Percentiles rank a stretch among this genome's conserved stretches.
phyloP scores from a whole-genome alignment of 75 land plant genomes.

The Azolla pinnata region DNA sequence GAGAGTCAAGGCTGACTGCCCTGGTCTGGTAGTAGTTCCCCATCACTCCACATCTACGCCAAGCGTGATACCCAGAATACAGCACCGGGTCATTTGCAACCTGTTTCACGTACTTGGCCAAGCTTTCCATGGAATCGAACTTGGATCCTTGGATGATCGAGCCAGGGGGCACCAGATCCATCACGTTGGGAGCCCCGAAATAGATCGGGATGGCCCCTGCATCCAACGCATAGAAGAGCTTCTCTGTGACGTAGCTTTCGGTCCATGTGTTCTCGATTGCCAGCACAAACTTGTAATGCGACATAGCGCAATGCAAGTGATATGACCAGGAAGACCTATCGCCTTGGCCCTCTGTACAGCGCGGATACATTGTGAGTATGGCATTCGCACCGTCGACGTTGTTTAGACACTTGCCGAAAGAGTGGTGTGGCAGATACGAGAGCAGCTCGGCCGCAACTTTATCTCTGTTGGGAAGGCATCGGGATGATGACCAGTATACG shows the following conservation, averaged over 20 bases:
- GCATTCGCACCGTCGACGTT: slow-evolving; percentile 63
- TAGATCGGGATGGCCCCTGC: slow-evolving; percentile 89
- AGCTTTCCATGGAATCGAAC: slow-evolving; percentile 47
- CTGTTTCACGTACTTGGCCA: slow-evolving; percentile 68
- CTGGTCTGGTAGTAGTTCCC: slow-evolving; percentile 64
- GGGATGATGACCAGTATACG: slow-evolving; percentile 97
- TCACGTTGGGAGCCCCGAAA: slow-evolving; percentile 93
- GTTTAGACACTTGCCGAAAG: slow-evolving; percentile 93
- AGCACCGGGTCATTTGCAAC: slow-evolving; percentile 76
- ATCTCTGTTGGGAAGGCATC: slow-evolving; percentile 60
- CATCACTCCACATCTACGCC: slow-evolving; percentile 88
- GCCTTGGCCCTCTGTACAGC: slow-evolving; percentile 35
- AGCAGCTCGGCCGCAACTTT: slow-evolving; percentile 50
- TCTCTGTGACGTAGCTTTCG: slow-evolving; percentile 97
- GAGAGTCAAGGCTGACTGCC: slow-evolving; percentile 76
- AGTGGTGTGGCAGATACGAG: slow-evolving; percentile 61
- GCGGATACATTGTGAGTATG: slow-evolving; percentile 62
- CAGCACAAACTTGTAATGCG: slow-evolving; percentile 92
- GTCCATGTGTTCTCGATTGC: slow-evolving; percentile 92
- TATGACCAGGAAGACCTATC: slow-evolving; percentile 62
- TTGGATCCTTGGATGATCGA: slow-evolving; percentile 82
- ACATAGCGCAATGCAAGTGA: slow-evolving; percentile 95
- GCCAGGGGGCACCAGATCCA: slow-evolving; percentile 86
- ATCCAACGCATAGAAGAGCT: slow-evolving; percentile 84
- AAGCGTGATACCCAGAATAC: slow-evolving; percentile 89